A percentile compares a stretch with the other conserved stretches of the same genome.
phyloP scores from a whole-genome alignment of 306 rosid genomes.

The Cucurbita ficifolia region DNA sequence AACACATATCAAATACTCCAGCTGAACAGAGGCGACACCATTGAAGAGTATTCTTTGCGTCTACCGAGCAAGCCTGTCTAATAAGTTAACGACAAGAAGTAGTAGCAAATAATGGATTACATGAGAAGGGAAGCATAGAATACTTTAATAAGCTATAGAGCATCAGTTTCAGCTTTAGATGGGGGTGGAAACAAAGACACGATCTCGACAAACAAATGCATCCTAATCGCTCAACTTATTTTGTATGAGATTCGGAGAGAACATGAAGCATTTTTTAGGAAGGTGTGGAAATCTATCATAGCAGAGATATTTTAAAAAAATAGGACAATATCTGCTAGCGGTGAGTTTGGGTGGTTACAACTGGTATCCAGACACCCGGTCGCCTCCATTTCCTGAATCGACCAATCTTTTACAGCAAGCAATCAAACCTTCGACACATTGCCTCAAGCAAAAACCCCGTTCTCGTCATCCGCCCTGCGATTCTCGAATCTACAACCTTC shows the following conservation, averaged over 20 bases:
- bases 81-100: neutral
- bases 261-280: no score
- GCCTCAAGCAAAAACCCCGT: no score
- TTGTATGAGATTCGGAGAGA: no score
- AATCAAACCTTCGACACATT: no score
- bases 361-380: neutral
- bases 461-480: no score
- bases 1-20: neutral
- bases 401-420: constrained; percentile 90
- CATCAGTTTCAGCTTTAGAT: neutral
- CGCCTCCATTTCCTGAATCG: constrained; percentile 87
- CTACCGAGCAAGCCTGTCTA: neutral
- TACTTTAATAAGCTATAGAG: neutral
- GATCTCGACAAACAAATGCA: neutral
- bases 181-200: neutral
- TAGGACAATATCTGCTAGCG: no score
- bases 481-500: no score
- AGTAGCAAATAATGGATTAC: neutral
- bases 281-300: no score
- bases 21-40: neutral
- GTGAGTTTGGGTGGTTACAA: no score
- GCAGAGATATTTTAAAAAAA: no score
- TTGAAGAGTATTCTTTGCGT: neutral
- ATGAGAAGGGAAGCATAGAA: neutral
- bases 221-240: neutral